Conservation (phyloP, 2,329 filamentous ascomycete genomes). For the Colletotrichum zoysiae region DNA sequence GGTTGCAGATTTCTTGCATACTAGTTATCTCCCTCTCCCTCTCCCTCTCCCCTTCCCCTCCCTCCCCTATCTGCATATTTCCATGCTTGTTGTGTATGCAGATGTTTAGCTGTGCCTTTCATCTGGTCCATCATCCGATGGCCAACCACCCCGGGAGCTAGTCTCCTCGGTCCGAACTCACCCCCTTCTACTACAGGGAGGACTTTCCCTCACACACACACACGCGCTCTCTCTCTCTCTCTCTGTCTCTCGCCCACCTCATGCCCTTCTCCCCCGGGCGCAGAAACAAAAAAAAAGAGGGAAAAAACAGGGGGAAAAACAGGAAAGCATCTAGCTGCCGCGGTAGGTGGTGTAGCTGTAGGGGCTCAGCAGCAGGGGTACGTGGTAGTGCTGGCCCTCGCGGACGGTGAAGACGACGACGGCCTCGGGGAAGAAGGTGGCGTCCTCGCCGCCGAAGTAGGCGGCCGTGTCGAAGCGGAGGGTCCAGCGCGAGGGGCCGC, state of each 20-base stretch:
- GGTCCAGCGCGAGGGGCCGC: slow-evolving; percentile 68
- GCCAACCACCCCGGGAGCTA: not conserved
- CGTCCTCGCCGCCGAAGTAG: slow-evolving; percentile 77
- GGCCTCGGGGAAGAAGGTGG: slow-evolving; percentile 73
- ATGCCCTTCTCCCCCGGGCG: not conserved
- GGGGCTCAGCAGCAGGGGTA: slow-evolving; percentile 81
- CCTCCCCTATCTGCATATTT: not conserved
- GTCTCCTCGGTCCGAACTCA: not conserved
- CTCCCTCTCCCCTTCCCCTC: not conserved
- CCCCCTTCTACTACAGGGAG: not conserved
- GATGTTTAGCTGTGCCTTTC: not conserved
- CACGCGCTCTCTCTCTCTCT: not conserved
- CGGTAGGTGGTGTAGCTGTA: slow-evolving; percentile 88
- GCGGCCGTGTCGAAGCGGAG: slow-evolving; percentile 78
- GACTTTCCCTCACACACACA: not conserved
- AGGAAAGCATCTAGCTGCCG: slow-evolving; percentile 67
- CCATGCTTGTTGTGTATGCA: not conserved
- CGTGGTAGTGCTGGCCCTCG: slow-evolving; percentile 79
- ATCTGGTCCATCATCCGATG: too few species aligned
- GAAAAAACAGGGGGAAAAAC: not conserved
- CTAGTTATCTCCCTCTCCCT: not conserved
- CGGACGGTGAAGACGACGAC: slow-evolving; percentile 66
- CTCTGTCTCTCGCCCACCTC: not conserved
- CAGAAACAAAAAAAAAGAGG: not conserved
- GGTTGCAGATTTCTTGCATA: slow-evolving; percentile 20